A percentile compares a stretch with the other conserved stretches of the same genome.
phyloP scores from a whole-genome alignment of 1,284 basidiomycete genomes.

The Phellopilus nigrolimitatus region DNA sequence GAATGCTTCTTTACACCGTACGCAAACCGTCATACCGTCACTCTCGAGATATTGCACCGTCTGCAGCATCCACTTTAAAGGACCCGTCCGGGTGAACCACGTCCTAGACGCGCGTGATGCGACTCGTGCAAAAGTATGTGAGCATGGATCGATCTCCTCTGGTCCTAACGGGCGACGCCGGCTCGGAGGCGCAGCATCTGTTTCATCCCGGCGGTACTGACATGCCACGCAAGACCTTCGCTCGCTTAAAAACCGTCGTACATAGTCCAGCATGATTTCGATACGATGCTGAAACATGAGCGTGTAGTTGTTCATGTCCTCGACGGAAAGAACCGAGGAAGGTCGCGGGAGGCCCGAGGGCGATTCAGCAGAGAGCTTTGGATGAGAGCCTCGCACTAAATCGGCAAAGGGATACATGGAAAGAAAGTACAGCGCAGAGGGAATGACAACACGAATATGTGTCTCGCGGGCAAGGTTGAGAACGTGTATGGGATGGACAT shows the following conservation, averaged over 20 bases:
- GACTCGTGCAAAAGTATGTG: conserved; percentile 40
- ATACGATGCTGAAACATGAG: conserved; percentile 56
- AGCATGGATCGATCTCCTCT: conserved; percentile 31
- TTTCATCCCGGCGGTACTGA: background rate
- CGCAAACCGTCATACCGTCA: conserved; percentile 32
- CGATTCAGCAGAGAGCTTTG: conserved; percentile 46
- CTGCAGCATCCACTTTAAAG: conserved; percentile 50
- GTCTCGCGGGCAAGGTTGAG: conserved; percentile 53
- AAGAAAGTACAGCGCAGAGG: conserved; percentile 54
- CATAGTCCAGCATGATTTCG: conserved; percentile 45
- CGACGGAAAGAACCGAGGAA: conserved; percentile 37
- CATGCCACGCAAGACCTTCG: conserved; percentile 29
- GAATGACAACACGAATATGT: conserved; percentile 44
- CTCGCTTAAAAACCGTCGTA: conserved; percentile 40
- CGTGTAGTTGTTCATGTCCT: conserved; percentile 46
- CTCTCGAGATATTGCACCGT: conserved; percentile 39
- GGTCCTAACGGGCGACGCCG: conserved; percentile 21
- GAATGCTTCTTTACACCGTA: conserved; percentile 41
- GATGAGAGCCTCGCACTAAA: conserved; percentile 46
- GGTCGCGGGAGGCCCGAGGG: conserved; percentile 40
- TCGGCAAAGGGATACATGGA: conserved; percentile 51
- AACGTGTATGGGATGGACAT: conserved; percentile 55
- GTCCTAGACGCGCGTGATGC: conserved; percentile 42
- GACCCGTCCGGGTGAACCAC: conserved; percentile 49
- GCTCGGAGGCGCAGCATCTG: background rate